Evolutionary conservation across 805 yeast species (phyloP).

Genomic region (Candida nemodendra): DNA sequence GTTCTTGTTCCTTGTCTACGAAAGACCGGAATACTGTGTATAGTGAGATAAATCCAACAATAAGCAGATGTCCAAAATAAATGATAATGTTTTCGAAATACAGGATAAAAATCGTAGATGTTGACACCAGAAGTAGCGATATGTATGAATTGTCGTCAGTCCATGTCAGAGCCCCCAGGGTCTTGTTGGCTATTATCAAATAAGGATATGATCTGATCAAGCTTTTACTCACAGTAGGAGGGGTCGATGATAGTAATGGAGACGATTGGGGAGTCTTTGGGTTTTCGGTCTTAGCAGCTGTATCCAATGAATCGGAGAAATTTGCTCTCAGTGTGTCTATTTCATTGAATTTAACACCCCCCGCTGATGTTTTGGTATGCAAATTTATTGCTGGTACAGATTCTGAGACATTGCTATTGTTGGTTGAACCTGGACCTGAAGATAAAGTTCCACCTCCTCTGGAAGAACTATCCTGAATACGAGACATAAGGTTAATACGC

Average conservation of each 20-base stretch:
- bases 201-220: constrained; percentile 84
- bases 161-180: constrained; percentile 82
- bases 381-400: constrained; percentile 10
- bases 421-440: not conserved
- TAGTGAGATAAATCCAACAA: constrained; percentile 58
- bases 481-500: no score
- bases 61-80: constrained; percentile 79
- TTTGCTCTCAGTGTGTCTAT: constrained; percentile 37
- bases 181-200: constrained; percentile 65
- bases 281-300: constrained; percentile 1
- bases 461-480: not conserved
- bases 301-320: constrained; percentile 37
- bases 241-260: constrained; percentile 84
- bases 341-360: constrained; percentile 30
- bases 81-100: constrained; percentile 75
- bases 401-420: constrained; percentile 8
- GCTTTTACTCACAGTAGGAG: constrained; percentile 85
- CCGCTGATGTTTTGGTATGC: constrained; percentile 21
- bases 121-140: constrained; percentile 57
- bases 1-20: constrained; percentile 56
- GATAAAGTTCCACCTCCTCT: not conserved
- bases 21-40: constrained; percentile 58
- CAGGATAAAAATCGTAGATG: constrained; percentile 57
- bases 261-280: constrained; percentile 52
- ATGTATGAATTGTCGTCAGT: constrained; percentile 82